phyloP scores from a whole-genome alignment of 1,139 yeast genomes.

The Taphrina wiesneri region DNA sequence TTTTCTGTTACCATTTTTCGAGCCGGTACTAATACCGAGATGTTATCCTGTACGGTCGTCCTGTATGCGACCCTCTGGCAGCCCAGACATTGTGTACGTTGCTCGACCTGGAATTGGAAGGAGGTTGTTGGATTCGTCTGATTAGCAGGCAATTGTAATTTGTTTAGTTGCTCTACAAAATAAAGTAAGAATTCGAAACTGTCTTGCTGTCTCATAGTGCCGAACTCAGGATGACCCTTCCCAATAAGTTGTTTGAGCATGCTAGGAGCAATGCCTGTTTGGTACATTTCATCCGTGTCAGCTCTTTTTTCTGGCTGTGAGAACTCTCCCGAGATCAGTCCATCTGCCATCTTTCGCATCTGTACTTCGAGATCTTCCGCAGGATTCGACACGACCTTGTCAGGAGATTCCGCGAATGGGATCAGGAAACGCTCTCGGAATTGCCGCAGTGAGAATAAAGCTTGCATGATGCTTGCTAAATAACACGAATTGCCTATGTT shows the following conservation, averaged over 20 bases:
- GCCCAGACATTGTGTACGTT: slow-evolving; percentile 61
- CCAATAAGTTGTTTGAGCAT: slow-evolving; percentile 77
- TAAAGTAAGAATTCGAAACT: slow-evolving; percentile 84
- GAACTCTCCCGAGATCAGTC: slow-evolving; percentile 72
- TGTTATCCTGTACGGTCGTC: slow-evolving; percentile 62
- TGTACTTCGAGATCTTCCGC: slow-evolving; percentile 67
- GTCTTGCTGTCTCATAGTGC: slow-evolving; percentile 89
- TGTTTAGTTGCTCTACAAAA: slow-evolving; percentile 55
- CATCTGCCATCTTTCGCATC: slow-evolving; percentile 75
- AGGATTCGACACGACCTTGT: slow-evolving; percentile 52
- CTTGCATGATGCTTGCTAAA: slow-evolving; percentile 76
- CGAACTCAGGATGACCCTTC: slow-evolving; percentile 74
- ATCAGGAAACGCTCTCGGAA: slow-evolving; percentile 45
- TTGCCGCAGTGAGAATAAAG: slow-evolving; percentile 55
- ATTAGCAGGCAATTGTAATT: slow-evolving; percentile 26
- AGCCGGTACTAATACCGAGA: slow-evolving; percentile 64
- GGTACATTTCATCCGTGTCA: slow-evolving; percentile 54
- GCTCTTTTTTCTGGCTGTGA: slow-evolving; percentile 53
- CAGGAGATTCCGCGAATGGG: slow-evolving; percentile 31
- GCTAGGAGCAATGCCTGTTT: slow-evolving; percentile 73
- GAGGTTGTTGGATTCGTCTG: slow-evolving; percentile 53
- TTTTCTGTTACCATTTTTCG: slow-evolving; percentile 48
- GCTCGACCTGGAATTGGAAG: slow-evolving; percentile 66
- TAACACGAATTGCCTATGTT: slow-evolving; percentile 95
- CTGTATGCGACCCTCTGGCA: slow-evolving; percentile 65